Base-by-base conservation (phyloP, 805 yeast species). In the Yarrowia alimentaria region DNA sequence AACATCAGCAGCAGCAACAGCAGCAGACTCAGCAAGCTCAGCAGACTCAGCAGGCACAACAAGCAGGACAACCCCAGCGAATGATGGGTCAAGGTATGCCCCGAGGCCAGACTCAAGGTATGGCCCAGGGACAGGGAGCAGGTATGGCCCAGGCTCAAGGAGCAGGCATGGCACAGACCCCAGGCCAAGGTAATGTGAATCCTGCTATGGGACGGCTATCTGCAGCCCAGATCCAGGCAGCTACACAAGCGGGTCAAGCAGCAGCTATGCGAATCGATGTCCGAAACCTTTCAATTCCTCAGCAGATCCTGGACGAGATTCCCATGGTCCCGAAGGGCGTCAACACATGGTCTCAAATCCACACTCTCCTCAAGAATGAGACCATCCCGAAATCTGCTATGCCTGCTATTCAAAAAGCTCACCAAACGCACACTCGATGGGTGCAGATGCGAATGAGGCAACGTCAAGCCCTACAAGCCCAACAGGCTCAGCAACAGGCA, bases 261-360 rank as follows among this genome's bases (percentile, higher is more conserved):
- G 53, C 62, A 42, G 48, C 64, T 19, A 55, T 66, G 50, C 50
- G 58, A 28, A 45, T 58, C 29, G 61, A 54, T 52, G 67, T 85
- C 61, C 77, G 82, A 55, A 79, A 78, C 33, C 68, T 79, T 2
- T 88, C 86, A 3, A 86, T 89, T 45, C 95, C 95, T 0, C 77
- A 76, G 12, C 77, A 79, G 2, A 64, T 87, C 19, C 66, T 87
- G 16, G 72, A 75, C 49, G 78, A 78, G 59, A 76, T 87, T 38
- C 94, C 95, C 8, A 82, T 77, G 38, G 70, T 87, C 25, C 96
- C 96, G 0, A 81, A 82, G 11, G 83, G 80, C 43, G 81, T 81
- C 21, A 81, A 77, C 57, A 85, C 94, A 6, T 89, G 96, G 96
- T 77, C 79, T 17, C 85, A 81, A 61, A 79, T 87, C 21, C 78